Percentiles rank a stretch among this genome's conserved stretches.
phyloP scores from a whole-genome alignment of 1,284 basidiomycete species.

The Stereum hirsutum region DNA sequence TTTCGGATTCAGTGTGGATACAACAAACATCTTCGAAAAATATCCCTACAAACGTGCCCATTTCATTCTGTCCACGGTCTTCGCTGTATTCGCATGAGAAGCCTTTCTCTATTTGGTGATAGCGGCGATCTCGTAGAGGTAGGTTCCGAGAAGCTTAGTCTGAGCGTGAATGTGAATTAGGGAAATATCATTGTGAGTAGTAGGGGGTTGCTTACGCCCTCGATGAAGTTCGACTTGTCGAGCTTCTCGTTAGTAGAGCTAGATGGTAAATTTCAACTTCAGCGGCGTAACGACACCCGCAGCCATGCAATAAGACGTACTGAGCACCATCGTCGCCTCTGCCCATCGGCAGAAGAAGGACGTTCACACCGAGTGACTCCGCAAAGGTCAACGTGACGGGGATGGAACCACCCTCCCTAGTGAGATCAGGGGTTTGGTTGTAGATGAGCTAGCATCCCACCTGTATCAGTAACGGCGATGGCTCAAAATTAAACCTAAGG shows the following conservation, averaged over 20 bases:
- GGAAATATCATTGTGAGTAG: no score
- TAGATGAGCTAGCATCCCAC: slow-evolving; percentile 69
- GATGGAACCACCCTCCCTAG: slow-evolving; percentile 93
- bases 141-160: slow-evolving; percentile 76
- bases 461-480: no score
- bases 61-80: no score
- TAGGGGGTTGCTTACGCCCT: slow-evolving; percentile 81
- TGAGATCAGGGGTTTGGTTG: slow-evolving; percentile 78
- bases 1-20: no score
- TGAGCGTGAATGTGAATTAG: slow-evolving; percentile 17
- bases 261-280: not conserved
- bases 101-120: no score
- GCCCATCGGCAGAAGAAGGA: slow-evolving; percentile 88
- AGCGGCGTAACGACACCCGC: not conserved
- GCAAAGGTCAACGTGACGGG: slow-evolving; percentile 96
- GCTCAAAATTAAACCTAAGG: no score
- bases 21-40: no score
- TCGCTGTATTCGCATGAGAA: no score
- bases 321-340: slow-evolving; percentile 91
- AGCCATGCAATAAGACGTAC: slow-evolving; percentile 32
- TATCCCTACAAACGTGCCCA: no score
- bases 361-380: slow-evolving; percentile 75
- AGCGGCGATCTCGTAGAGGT: slow-evolving; percentile 75
- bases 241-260: slow-evolving; percentile 96
- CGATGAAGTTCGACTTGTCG: slow-evolving; percentile 88